These are phyloP conservation scores for Phoma sp. DNA, from an alignment of 2,329 filamentous ascomycete genomes.

Conservation along the genomic window DNA sequence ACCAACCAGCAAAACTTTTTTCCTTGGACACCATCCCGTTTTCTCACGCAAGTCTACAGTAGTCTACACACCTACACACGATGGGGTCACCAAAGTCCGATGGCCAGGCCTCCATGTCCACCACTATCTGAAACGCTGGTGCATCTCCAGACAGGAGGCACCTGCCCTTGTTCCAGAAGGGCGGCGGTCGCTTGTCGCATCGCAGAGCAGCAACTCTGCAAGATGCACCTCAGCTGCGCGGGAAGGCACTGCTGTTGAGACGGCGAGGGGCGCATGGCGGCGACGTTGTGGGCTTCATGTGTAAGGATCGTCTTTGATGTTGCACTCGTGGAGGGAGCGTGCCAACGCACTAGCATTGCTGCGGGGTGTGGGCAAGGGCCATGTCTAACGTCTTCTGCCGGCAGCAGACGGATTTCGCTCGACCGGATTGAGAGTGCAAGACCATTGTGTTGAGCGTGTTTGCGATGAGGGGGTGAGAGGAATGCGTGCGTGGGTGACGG, in stretches of 20 bases:
- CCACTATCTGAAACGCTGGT: conserved; percentile 16
- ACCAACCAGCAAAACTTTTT: neutral
- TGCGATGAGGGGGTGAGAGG: conserved; percentile 15
- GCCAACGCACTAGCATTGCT: neutral
- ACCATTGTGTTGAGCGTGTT: conserved; percentile 1
- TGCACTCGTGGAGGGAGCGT: neutral
- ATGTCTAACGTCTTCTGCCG: neutral
- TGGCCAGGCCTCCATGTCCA: conserved; percentile 4
- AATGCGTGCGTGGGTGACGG: neutral
- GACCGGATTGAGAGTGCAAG: neutral
- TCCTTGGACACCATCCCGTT: neutral
- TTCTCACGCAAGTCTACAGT: neutral
- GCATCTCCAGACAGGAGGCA: conserved; percentile 9
- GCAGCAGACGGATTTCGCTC: neutral
- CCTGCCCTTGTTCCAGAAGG: conserved; percentile 14
- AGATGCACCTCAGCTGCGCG: conserved; percentile 8
- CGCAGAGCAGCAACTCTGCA: neutral
- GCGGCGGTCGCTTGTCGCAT: conserved; percentile 3
- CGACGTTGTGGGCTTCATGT: conserved; percentile 15
- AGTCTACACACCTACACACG: neutral
- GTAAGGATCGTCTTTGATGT: neutral
- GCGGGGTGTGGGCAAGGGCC: neutral
- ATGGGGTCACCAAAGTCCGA: neutral
- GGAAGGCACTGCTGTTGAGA: conserved; percentile 9
- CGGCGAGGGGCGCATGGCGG: conserved; percentile 3